Base-by-base conservation (phyloP, 1,284 basidiomycete species). In the Porodaedalea pini region DNA sequence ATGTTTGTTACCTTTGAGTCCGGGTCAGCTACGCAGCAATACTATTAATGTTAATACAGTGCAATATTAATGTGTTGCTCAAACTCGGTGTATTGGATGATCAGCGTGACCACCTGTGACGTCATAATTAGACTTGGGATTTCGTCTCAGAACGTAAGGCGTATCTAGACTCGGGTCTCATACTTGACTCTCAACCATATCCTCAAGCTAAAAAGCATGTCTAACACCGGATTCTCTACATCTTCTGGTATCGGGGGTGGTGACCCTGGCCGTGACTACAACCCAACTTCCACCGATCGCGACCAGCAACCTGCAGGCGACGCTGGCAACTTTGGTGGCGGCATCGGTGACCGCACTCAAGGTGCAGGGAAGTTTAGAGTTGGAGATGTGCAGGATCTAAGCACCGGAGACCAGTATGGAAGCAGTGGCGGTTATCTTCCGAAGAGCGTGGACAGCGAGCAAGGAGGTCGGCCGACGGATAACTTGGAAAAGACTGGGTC, bases 331-430 rank as follows among this genome's bases (percentile, higher is more conserved):
- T 57, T 11, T 31, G 55, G 55, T 5, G 57, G 57, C 4, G 58
- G 58, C n/a, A 25, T 51, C 32, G 58, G 58, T 7, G 58, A 59
- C 39, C 58, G 58, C 19, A 54, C 57, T 17, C 57, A 54, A 27
- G 57, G 51, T 15, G 8, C 43, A 7, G 57, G 51, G 2, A n/a
- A 15, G 1, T 54, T 54, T 48, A 51, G 57, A 2, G 40, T 15
- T 3, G 50, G 23, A 10, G 43, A 52, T 21, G 44, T 53, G n/a
- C 23, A 56, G 31, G 27, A 59, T 21, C 37, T 52, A 40, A 59
- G 58, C 34, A 32, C 39, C 10, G 58, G 47, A 8, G 58, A 59
- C 47, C 48, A 51, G 49, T 59, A 59, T 44, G 58, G 58, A 13
- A 59, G 58, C 40, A 29, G 39, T 23, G 58, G 58, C n/a, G 58